A percentile compares a stretch with the other conserved stretches of the same genome.
Evolutionary conservation across 495 filamentous ascomycete species (phyloP).

Genomic region (Podospora tetraspora): DNA sequence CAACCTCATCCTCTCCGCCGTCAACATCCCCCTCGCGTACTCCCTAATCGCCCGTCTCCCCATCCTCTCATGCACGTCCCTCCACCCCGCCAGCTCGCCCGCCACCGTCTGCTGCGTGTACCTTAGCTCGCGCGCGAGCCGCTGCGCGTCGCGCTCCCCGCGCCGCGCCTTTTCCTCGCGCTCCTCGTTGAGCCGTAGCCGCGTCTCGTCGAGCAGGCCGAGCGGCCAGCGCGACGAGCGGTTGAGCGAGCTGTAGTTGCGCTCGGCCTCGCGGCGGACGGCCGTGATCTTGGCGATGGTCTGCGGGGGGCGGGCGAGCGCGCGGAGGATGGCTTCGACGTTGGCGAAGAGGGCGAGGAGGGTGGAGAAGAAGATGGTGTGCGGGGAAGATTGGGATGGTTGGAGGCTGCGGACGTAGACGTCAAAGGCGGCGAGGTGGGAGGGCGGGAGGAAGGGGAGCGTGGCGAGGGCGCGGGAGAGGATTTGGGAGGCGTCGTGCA

Average conservation of each 20-base stretch:
- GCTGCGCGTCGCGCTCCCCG: conserved; percentile 57
- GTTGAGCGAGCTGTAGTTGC: conserved; percentile 64
- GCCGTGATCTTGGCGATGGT: conserved; percentile 66
- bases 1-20: conserved; percentile 70
- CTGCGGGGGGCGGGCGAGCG: conserved; percentile 73
- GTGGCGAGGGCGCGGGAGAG: conserved; percentile 53
- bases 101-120: conserved; percentile 94
- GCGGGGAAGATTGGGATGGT: conserved; percentile 68
- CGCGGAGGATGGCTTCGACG: conserved; percentile 69
- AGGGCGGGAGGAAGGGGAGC: conserved; percentile 59
- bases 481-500: conserved; percentile 61
- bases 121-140: conserved; percentile 68
- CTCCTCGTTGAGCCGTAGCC: conserved; percentile 73
- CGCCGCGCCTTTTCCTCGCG: conserved; percentile 66
- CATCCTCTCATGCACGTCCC: conserved; percentile 75
- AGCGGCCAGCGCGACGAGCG: conserved; percentile 74
- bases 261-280: conserved; percentile 63
- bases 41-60: conserved; percentile 67
- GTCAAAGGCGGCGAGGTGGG: conserved; percentile 65
- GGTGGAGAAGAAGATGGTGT: conserved; percentile 64
- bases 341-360: conserved; percentile 73
- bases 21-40: conserved; percentile 70
- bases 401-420: conserved; percentile 63
- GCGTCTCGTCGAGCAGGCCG: conserved; percentile 81
- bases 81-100: conserved; percentile 86